Evolutionary conservation across 176 grass and related monocot species (phyloP), one percentile per base, ranked within the genome.

Genomic region (Pharus latifolius): DNA sequence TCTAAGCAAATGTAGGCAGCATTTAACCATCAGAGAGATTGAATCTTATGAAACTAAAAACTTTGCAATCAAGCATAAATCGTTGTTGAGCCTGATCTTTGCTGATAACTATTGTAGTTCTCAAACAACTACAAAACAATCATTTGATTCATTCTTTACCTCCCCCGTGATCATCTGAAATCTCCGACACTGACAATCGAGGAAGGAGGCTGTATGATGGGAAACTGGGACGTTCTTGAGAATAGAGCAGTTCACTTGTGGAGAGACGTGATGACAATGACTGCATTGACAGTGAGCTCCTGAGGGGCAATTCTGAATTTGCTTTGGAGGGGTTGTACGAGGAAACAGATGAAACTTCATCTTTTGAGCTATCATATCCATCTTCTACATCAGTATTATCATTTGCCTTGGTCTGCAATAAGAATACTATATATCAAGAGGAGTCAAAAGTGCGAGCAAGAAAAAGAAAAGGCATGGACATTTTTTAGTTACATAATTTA

Each of bases 281-380:
- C 7, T 91, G 81, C 43, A 80, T 88, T 5, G 90, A 94, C 49
- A 85, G 37, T 31, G 87, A 91, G 71, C 70, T 97, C 65, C 83
- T 85, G 58, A 90, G 23, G 34, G 86, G 73, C 20, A 70, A 76
- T 18, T 85, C 82, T 71, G 41, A 22, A 77, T 93, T 90, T 88
- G 85, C 67, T 80, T 87, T 90, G 67, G 80, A 80, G 60, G 84
- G 94, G 41, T 91, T 91, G 28, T 88, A 94, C 43, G 95, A 99
- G 44, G 95, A 99, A 88, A 99, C 75, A 28, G 95, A 99, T 38
- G 90, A 94, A 46, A 94, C 82, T 90, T 99, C 95, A 85, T 99
- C 95, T 74, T 80, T 99, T 13, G 90, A 94, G 78, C 87, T 99
- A 80, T 99, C 90, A 28, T 99, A 99, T 68, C 87, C 90, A 84